Base-by-base conservation (phyloP, 2,329 filamentous ascomycete genomes). In the Colletotrichum sp. region DNA sequence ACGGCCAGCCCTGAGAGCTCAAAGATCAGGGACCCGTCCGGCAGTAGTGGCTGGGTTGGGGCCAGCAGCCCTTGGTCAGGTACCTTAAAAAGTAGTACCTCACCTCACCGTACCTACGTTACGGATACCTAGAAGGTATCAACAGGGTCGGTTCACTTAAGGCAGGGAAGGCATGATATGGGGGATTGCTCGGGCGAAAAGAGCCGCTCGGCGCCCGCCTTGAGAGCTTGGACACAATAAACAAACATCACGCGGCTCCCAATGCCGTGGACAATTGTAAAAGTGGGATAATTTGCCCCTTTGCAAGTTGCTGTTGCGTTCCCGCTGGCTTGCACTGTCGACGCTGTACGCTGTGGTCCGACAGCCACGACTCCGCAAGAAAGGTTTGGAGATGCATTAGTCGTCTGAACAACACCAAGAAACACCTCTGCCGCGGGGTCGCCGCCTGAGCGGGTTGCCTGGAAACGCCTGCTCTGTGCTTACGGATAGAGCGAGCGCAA, bases 401-500 rank as follows among this genome's bases (percentile, higher is more conserved):
- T 30, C 10, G 44, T 52, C 26, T 21, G 57, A 71, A 52, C n/a
- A 60, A n/a, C 18, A 28, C 52, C 55, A 36, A 12, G 55, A 57
- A 36, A n/a, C 28, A 57, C 44, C n/a, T 52, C n/a, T 52, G 34
- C 32, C 21, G 26, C 30, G 26, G 57, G 10, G 16, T 32, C 59
- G 64, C 67, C 57, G 64, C 72, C 57, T 44, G 70, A 64, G 55
- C 64, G 26, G 26, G 64, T 76, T 73, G 70, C 74, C 59, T 69
- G 18, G 74, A 26, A 34, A n/a, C 44, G 15, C 21, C 10, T 68
- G 57, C 39, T 52, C n/a, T 64, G 70, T 55, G 57, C 28, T 24
- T 15, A 39, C 36, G 8, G 36, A 39, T 44, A 52, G 70, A 65
- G 59, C 18, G 39, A 24, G 32, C 28, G 34, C 68, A 44, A 59